These are phyloP conservation scores for Agapanthus africanus DNA, from an alignment of 106 monocot species.

Conservation along the genomic window DNA sequence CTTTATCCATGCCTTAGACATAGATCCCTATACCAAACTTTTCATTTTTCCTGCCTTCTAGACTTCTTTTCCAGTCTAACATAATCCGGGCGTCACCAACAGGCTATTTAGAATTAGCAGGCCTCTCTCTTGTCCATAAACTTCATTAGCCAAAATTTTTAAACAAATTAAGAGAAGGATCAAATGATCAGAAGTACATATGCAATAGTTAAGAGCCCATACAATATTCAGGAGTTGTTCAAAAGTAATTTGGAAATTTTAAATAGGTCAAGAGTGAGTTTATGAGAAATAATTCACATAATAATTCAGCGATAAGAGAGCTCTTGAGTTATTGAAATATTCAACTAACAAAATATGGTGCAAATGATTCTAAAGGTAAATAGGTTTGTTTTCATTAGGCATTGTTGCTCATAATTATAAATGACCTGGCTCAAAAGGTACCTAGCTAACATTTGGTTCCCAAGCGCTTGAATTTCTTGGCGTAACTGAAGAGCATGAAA, in stretches of 20 bases:
- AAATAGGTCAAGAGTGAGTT: background rate
- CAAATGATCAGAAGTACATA: too few relatives aligned
- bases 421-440: constrained; percentile 16
- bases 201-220: too few relatives aligned
- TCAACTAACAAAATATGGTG: background rate
- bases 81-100: too few relatives aligned
- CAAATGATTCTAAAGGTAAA: background rate
- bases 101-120: too few relatives aligned
- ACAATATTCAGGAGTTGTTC: background rate
- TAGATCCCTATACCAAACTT: too few relatives aligned
- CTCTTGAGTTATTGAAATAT: background rate
- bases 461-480: constrained; percentile 67
- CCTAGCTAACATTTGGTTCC: constrained; percentile 62
- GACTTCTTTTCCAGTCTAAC: too few relatives aligned
- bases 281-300: background rate
- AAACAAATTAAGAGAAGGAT: too few relatives aligned
- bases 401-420: background rate
- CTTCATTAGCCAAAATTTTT: too few relatives aligned
- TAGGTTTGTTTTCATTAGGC: too few relatives aligned
- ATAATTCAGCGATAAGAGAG: background rate
- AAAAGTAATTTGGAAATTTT: background rate
- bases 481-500: constrained; percentile 87
- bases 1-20: too few relatives aligned
- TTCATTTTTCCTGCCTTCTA: too few relatives aligned
- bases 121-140: too few relatives aligned